Evolutionary conservation across 768 basidiomycete genomes (phyloP), one percentile per base, ranked within the genome.

Genomic region (Auriscalpium orientale): DNA sequence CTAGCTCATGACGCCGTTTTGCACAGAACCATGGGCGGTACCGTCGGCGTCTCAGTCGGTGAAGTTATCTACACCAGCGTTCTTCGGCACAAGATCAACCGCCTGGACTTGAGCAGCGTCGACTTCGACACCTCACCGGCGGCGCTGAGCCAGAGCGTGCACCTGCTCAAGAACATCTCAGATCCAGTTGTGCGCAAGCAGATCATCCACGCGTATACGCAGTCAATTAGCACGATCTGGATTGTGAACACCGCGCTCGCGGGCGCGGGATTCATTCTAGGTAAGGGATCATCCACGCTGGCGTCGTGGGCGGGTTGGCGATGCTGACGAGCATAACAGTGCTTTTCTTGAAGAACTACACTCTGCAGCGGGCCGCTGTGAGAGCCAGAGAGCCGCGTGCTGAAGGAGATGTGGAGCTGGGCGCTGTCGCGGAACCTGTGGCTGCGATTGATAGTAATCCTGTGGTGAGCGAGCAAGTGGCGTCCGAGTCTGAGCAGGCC

Each of bases 21-120:
- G n/a, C 9, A n/a, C 28, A 57, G 60, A 21, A 80, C 78, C 6
- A 66, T 89, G 33, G 89, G 88, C 12, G 87, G 82, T 16, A 85
- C 87, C 1, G 74, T 89, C 16, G 86, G 87, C 11, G 80, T 91
- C 55, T 76, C 88, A 0, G 66, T 87, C 43, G 85, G 87, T 13
- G 83, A 89, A 62, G 80, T 83, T 6, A 84, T 89, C 56, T 84
- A 83, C 55, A 69, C 81, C 1, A 82, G 79, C 53, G 79, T 85
- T 65, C 51, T 50, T 15, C 21, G 49, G 12, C 12, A 15, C 15
- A 15, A 36, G 20, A 20, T 49, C 9, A 11, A 15, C 12, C 75
- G 67, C 12, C 13, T 9, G n/a, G n/a, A 10, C 12, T 28, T 28
- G 22, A 28, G 5, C 2, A 18, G n/a, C 45, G n/a, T 46, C 50